phyloP scores from a whole-genome alignment of 2,329 filamentous ascomycete genomes.

The Curvularia sp. region DNA sequence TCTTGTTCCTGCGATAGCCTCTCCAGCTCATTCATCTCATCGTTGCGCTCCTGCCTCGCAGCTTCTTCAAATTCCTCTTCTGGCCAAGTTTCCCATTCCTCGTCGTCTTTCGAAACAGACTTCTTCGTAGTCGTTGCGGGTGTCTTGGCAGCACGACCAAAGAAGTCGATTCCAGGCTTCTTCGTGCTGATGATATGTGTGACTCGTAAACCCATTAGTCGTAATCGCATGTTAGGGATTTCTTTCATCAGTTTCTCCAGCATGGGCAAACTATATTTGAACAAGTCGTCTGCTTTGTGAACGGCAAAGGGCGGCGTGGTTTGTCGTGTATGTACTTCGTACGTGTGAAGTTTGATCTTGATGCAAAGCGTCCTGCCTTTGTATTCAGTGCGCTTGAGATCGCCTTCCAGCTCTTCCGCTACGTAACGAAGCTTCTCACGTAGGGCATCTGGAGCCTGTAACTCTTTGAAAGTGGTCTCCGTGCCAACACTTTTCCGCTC shows the following conservation, averaged over 20 bases:
- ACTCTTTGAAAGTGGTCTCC: slow-evolving; percentile 87
- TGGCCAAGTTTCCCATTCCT: slow-evolving; percentile 72
- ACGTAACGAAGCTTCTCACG: slow-evolving; percentile 79
- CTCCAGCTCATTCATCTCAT: slow-evolving; percentile 68
- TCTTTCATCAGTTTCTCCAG: slow-evolving; percentile 84
- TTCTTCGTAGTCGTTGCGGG: slow-evolving; percentile 17
- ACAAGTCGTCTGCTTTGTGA: slow-evolving; percentile 78
- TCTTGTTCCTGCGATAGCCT: slow-evolving; percentile 66
- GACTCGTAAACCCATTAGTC: slow-evolving; percentile 87
- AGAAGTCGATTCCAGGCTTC: slow-evolving; percentile 81
- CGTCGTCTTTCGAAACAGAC: slow-evolving; percentile 31
- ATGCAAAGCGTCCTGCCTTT: slow-evolving; percentile 91
- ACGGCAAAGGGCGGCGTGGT: slow-evolving; percentile 76
- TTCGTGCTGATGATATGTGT: slow-evolving; percentile 88
- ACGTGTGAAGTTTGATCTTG: slow-evolving; percentile 94
- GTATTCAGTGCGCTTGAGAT: slow-evolving; percentile 78
- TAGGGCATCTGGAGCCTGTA: slow-evolving; percentile 72
- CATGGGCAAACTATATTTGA: slow-evolving; percentile 81
- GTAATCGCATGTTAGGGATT: slow-evolving; percentile 76
- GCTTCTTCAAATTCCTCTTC: slow-evolving; percentile 71
- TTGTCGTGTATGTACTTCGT: slow-evolving; percentile 88
- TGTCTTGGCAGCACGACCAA: slow-evolving; percentile 61
- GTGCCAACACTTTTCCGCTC: slow-evolving; percentile 94
- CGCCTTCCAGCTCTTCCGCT: slow-evolving; percentile 85
- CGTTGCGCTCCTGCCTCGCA: slow-evolving; percentile 65